Conservation (phyloP, 2,329 filamentous ascomycete genomes). For the Fusarium proliferatum region DNA sequence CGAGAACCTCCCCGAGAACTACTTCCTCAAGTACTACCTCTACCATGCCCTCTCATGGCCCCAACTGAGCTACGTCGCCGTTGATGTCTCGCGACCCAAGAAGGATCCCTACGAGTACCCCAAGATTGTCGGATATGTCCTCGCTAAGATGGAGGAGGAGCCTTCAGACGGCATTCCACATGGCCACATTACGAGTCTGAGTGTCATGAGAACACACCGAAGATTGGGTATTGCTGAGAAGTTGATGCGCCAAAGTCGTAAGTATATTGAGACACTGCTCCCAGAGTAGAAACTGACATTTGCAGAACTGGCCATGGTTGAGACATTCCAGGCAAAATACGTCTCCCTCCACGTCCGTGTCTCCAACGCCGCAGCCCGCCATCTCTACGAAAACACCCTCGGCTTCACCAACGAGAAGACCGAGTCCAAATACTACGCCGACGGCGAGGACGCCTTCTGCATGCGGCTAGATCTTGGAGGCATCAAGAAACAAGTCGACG, state of each 20-base stretch:
- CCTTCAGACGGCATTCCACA: slow-evolving; percentile 90
- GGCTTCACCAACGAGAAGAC: slow-evolving; percentile 89
- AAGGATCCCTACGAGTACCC: slow-evolving; percentile 88
- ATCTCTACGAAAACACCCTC: slow-evolving; percentile 91
- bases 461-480: slow-evolving; percentile 88
- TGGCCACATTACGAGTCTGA: slow-evolving; percentile 94
- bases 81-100: slow-evolving; percentile 85
- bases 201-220: slow-evolving; percentile 95
- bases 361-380: slow-evolving; percentile 90
- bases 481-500: slow-evolving; percentile 62
- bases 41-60: slow-evolving; percentile 99
- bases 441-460: slow-evolving; percentile 94
- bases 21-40: slow-evolving; percentile 99
- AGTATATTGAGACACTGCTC: slow-evolving; percentile 49
- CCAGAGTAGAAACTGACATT: not conserved
- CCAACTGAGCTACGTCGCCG: slow-evolving; percentile 94
- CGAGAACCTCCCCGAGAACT: slow-evolving; percentile 98
- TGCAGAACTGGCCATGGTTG: slow-evolving; percentile 92
- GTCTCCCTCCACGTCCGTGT: slow-evolving; percentile 96
- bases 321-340: slow-evolving; percentile 90
- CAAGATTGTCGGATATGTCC: slow-evolving; percentile 98
- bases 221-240: slow-evolving; percentile 94
- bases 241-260: slow-evolving; percentile 95
- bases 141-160: slow-evolving; percentile 99
- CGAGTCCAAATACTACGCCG: slow-evolving; percentile 93